phyloP scores from a whole-genome alignment of 306 rosid genomes.

The Fragaria nilgerrensis region DNA sequence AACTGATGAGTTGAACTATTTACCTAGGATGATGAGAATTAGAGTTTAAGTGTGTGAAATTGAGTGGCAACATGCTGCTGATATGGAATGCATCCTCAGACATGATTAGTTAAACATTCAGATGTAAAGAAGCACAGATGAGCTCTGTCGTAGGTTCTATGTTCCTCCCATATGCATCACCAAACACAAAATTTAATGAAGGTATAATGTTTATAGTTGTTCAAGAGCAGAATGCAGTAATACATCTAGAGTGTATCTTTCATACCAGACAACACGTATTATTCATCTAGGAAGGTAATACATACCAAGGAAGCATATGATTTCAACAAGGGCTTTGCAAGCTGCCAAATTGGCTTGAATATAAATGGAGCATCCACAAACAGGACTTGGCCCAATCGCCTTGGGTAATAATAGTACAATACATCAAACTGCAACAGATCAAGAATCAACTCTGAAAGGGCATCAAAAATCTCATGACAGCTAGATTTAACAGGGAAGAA shows the following conservation, averaged over 20 bases:
- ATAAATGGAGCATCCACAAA: constrained; percentile 87
- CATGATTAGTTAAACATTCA: neutral
- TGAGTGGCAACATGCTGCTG: neutral
- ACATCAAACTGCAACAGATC: constrained; percentile 69
- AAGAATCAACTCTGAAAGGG: constrained; percentile 11
- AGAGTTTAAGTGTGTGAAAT: neutral
- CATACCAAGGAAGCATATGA: constrained; percentile 86
- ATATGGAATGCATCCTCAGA: neutral
- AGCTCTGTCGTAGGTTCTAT: neutral
- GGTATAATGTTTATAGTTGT: neutral
- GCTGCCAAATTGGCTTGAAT: constrained; percentile 86
- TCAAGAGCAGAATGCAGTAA: neutral
- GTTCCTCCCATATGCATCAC: constrained; percentile 1
- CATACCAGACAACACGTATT: neutral
- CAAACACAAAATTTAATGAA: neutral
- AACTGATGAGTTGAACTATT: neutral
- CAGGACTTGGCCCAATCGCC: constrained; percentile 71
- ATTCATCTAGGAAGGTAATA: constrained; percentile 6
- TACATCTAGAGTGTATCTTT: neutral
- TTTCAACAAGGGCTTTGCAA: constrained; percentile 73
- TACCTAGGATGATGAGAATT: neutral
- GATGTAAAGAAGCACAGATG: neutral
- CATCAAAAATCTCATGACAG: neutral
- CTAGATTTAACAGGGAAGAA: neutral
- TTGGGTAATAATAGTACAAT: constrained; percentile 82